Evolutionary conservation across 2,329 filamentous ascomycete species (phyloP).

Genomic region (Paraphaeosphaeria minitans): DNA sequence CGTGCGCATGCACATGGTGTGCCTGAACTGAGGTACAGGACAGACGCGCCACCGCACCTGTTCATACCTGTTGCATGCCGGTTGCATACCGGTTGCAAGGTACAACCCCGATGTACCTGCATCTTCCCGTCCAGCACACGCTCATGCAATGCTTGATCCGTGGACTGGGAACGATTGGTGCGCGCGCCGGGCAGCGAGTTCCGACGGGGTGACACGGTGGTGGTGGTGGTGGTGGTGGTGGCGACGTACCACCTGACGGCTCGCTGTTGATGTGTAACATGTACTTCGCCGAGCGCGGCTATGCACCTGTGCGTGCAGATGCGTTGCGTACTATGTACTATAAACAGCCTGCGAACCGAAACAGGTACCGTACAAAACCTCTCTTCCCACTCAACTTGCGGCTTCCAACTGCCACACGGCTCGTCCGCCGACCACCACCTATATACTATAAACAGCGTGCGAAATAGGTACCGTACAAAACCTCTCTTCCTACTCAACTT

Average conservation of each 20-base stretch:
- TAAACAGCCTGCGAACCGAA: background rate
- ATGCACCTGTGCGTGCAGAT: background rate
- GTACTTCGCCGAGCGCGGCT: background rate
- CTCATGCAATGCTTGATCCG: background rate
- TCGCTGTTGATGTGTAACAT: constrained; percentile 13
- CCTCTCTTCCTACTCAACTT: too few relatives aligned
- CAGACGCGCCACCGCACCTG: background rate
- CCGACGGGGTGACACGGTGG: background rate
- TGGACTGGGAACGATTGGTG: constrained; percentile 6
- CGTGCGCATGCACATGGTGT: constrained; percentile 1
- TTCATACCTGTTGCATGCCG: background rate
- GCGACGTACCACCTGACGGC: constrained; percentile 3
- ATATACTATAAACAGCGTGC: background rate
- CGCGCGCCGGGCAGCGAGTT: background rate
- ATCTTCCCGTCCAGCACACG: constrained; percentile 3
- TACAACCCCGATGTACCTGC: constrained; percentile 9
- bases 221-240: background rate
- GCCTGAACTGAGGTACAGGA: constrained; percentile 1
- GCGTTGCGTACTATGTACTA: background rate
- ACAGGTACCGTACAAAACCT: too few relatives aligned
- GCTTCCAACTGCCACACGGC: background rate
- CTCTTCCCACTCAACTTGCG: background rate
- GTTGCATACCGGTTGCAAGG: background rate
- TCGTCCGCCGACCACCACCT: too few relatives aligned
- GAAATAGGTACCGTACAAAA: too few relatives aligned